Percentiles rank a stretch among this genome's conserved stretches.
phyloP scores from a whole-genome alignment of 495 filamentous ascomycete species.

The Penicillium flavigenum region DNA sequence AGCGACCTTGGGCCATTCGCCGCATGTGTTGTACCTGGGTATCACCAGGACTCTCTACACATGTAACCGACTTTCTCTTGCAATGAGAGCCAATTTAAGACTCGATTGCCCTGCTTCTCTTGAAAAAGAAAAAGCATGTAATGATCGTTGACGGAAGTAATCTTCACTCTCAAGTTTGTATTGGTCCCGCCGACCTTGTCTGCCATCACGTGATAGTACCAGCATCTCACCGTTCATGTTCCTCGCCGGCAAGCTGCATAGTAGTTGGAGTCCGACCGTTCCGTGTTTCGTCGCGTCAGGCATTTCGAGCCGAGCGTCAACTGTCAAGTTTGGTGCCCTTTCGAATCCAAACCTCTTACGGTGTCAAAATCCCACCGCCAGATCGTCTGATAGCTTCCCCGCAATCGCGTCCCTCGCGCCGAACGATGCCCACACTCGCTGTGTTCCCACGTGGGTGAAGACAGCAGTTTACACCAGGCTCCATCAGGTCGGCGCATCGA shows the following conservation, averaged over 20 bases:
- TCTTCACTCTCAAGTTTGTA: not conserved
- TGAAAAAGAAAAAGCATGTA: not conserved
- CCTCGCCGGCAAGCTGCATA: not conserved
- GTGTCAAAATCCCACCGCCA: not conserved
- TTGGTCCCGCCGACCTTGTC: not conserved
- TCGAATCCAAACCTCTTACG: not conserved
- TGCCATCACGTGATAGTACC: conserved; percentile 1
- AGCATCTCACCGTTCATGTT: conserved; percentile 9
- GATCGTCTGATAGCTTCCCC: conserved; percentile 34
- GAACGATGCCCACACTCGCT: conserved; percentile 41
- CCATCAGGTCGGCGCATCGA: not conserved
- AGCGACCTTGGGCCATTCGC: too few relatives aligned
- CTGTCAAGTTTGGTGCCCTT: not conserved
- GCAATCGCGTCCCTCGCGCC: conserved; percentile 40
- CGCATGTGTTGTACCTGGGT: too few relatives aligned
- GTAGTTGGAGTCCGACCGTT: conserved; percentile 5
- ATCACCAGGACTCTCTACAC: not conserved
- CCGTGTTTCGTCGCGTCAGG: conserved; percentile 9
- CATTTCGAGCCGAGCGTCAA: conserved; percentile 2
- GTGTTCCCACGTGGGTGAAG: conserved; percentile 34
- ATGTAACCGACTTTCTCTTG: not conserved
- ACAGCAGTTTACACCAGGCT: conserved; percentile 17
- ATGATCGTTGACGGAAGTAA: not conserved
- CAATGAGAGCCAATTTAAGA: not conserved
- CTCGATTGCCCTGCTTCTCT: not conserved